Percentiles rank a stretch among this genome's conserved stretches.
Conservation (phyloP, 495 filamentous ascomycete genomes). For the Thermothielavioides terrestris region DNA sequence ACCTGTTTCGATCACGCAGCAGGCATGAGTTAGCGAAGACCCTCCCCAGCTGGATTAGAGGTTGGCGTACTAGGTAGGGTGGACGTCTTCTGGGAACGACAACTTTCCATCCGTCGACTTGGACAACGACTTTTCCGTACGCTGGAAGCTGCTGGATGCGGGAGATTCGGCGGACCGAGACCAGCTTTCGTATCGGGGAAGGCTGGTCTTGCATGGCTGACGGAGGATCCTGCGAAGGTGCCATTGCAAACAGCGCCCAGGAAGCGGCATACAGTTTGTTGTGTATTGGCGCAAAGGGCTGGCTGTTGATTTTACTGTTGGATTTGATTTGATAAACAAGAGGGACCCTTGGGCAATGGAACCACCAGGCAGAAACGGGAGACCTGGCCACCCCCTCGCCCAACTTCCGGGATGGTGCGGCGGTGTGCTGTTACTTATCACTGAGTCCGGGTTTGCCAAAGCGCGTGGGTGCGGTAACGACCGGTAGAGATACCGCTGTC, state of each 20-base stretch:
- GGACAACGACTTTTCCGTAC: not conserved
- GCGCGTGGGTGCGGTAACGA: too few relatives aligned
- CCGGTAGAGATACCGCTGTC: too few relatives aligned
- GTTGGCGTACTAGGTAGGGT: not conserved
- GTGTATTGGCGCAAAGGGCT: too few relatives aligned
- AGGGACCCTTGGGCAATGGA: too few relatives aligned
- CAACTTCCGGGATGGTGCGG: too few relatives aligned
- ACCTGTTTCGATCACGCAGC: not conserved
- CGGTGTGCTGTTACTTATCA: too few relatives aligned
- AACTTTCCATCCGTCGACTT: slow-evolving; percentile 16
- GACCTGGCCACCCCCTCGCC: too few relatives aligned
- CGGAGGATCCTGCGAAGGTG: not conserved
- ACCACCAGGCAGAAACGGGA: too few relatives aligned
- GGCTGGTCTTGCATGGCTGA: not conserved
- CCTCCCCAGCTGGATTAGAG: too few relatives aligned
- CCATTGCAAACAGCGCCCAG: not conserved
- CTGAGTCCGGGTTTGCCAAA: too few relatives aligned
- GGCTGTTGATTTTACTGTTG: too few relatives aligned
- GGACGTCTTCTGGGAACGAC: not conserved
- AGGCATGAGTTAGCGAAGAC: not conserved
- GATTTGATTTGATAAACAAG: too few relatives aligned
- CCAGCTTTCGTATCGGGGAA: slow-evolving; percentile 5
- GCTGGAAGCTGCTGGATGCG: not conserved
- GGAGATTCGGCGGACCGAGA: slow-evolving; percentile 10
- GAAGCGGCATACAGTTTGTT: not conserved